Base-by-base conservation (phyloP, 495 filamentous ascomycete genomes). In the Daldinia bambusicola region DNA sequence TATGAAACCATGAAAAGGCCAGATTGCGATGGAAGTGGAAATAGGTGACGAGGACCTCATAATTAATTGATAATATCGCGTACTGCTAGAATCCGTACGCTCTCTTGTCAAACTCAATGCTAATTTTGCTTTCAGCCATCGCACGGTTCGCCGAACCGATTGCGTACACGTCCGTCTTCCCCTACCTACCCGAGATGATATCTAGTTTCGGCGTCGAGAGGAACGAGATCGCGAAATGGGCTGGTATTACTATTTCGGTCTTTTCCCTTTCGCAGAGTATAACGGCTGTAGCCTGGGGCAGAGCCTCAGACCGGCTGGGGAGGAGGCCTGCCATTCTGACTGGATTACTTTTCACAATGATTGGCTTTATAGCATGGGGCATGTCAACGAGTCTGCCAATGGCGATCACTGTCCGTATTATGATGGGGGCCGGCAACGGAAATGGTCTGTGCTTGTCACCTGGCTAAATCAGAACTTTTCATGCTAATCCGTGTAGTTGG, bases 101-200 rank as follows among this genome's bases (percentile, higher is more conserved):
- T 30, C 41, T 62, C 51, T 12, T 65, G 45, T 1, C 16, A 36
- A 60, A 64, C 57, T 52, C 45, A 9, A 26, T 61, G 52, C 78
- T 80, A 67, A 81, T 69, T 58, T 61, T 34, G 50, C 13, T 16
- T 31, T 4, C 61, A 93, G 91, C 89, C 72, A 82, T 90, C 77
- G 90, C 87, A 67, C 88, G 95, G 71, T 94, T 98, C 74, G 92
- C 94, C 56, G 95, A 98, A 76, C 95, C 84, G 55, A 82, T 97
- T 41, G 90, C 93, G 26, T 81, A 93, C 69, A 97, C 94, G 5
- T 94, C 91, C 8, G 88, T 97, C 67, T 92, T 91, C 67, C 95
- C 95, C 14, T 98, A 98, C 77, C 85, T 98, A 40, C 92, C 92
- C 26, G 94, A 94, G 81, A 93, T 97, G 89, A 92, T 95, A 57